These are phyloP conservation scores for Trichoderma lentiforme DNA, from an alignment of 2,329 filamentous ascomycete species.

Conservation along the genomic window DNA sequence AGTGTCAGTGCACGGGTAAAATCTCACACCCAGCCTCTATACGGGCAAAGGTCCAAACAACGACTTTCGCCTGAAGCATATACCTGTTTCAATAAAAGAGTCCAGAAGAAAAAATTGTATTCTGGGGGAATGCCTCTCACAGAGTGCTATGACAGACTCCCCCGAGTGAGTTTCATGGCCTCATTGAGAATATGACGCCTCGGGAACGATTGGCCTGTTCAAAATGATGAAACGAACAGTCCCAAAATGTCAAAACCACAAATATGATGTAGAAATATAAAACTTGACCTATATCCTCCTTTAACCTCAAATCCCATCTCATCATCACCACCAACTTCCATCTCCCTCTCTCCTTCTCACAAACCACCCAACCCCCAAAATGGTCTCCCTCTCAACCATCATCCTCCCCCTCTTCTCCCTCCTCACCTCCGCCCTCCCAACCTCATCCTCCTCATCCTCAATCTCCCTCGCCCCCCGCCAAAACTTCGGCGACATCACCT, in stretches of 20 bases:
- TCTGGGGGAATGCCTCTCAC: not conserved
- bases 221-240: not conserved
- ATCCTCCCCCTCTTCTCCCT: not conserved
- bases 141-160: not conserved
- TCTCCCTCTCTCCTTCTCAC: not conserved
- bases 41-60: not conserved
- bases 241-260: not conserved
- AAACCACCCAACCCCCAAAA: not conserved
- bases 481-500: conserved; percentile 36
- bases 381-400: not conserved
- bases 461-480: conserved; percentile 29
- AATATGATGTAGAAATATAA: not conserved
- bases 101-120: accelerated
- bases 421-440: not conserved
- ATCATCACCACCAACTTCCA: not conserved
- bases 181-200: not conserved
- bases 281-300: not conserved
- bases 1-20: not conserved
- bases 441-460: not conserved
- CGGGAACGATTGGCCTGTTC: not conserved
- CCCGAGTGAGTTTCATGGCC: not conserved
- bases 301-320: not conserved
- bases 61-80: not conserved
- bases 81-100: not conserved
- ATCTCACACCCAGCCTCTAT: not conserved